Evolutionary conservation across 2,329 filamentous ascomycete species (phyloP), one percentile per base, ranked within the genome.

Genomic region (Colletotrichum gloeosporioides): DNA sequence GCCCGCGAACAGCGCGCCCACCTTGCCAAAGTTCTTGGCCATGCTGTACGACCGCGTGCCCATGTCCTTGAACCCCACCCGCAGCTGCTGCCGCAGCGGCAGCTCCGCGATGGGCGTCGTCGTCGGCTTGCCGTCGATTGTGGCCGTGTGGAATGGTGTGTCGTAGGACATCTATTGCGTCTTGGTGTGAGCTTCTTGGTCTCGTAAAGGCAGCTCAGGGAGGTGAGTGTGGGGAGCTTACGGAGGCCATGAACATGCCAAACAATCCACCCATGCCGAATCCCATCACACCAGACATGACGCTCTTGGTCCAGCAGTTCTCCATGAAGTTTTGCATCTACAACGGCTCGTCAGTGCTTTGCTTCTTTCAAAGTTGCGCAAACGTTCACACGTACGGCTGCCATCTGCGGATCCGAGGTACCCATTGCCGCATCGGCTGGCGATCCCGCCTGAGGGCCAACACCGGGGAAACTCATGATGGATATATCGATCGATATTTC

Each of bases 211-310:
- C 9, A 29, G 36, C 36, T 44, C 36, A 59, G 22, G 55, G 22
- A 29, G 25, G 6, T 1, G 18, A 31, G 12, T 63, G 18, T 15
- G 34, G 6, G 34, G 57, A 25, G 39, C 94, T 78, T 92, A 98
- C 95, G 82, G 95, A 97, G 76, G 96, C 95, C 96, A 99, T 99
- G 89, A 99, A 99, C 81, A 99, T 91, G 80, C 97, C 97, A 80
- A 99, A 99, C 59, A 98, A 89, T 81, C 96, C 97, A 78, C 97
- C 97, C 79, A 99, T 93, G 49, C 93, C 97, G 82, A 98, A 98
- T 18, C 97, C 97, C 92, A 98, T 98, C 29, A 94, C 95, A 73
- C 96, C 97, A 0, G 96, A 95, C 86, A 99, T 94, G 80, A 92
- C 93, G 22, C 95, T 95, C 86, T 99, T 99, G 74, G 93, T 93